A percentile compares a stretch with the other conserved stretches of the same genome.
These are phyloP conservation scores for Aureobasidium lini DNA, from an alignment of 2,329 filamentous ascomycete species.

Conservation along the genomic window DNA sequence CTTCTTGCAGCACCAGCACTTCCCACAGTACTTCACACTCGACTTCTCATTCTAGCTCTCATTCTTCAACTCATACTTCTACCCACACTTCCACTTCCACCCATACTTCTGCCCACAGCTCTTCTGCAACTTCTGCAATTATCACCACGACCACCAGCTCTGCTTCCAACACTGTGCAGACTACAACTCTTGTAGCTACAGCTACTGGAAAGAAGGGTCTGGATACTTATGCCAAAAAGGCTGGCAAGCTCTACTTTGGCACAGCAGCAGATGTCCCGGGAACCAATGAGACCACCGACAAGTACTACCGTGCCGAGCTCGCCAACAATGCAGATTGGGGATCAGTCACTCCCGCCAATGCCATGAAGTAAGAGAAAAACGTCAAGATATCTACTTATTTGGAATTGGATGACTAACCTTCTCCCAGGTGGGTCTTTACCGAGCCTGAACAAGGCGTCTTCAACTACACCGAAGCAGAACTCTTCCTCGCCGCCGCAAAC, in stretches of 20 bases:
- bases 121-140: not conserved
- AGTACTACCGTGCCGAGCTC: conserved; percentile 48
- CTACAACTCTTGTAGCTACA: conserved; percentile 6
- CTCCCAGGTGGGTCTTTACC: conserved; percentile 48
- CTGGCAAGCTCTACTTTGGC: conserved; percentile 49
- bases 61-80: not conserved
- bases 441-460: conserved; percentile 53
- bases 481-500: conserved; percentile 34
- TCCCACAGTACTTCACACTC: conserved; percentile 5
- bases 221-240: conserved; percentile 45
- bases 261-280: conserved; percentile 51
- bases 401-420: not conserved
- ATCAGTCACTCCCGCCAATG: conserved; percentile 57
- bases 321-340: conserved; percentile 53
- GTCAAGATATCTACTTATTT: not conserved
- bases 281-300: conserved; percentile 42
- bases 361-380: conserved; percentile 40
- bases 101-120: not conserved
- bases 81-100: not conserved
- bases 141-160: conserved; percentile 5
- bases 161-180: conserved; percentile 2
- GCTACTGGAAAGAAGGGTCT: conserved; percentile 27
- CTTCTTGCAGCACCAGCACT: conserved; percentile 11
- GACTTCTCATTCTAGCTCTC: not conserved
- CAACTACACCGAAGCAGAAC: conserved; percentile 51